Evolutionary conservation across 163 green algal genomes (phyloP).

Genomic region (Scenedesmus sp.): DNA sequence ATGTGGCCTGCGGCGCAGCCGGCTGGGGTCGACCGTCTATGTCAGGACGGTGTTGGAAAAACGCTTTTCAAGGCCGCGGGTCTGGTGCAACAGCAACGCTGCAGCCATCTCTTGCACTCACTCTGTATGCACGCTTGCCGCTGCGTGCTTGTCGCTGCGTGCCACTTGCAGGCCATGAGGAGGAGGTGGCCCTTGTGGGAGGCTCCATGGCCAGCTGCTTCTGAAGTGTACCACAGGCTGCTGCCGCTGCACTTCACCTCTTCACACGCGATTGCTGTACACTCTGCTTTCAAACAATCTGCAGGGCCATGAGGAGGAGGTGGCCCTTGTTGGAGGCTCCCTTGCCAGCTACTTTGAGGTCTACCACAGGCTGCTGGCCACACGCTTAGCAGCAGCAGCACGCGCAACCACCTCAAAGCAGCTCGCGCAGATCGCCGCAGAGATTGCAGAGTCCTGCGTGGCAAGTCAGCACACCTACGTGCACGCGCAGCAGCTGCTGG

Average conservation of each 20-base stretch:
- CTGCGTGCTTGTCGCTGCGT: too few relatives aligned
- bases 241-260: neutral
- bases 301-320: slow-evolving; percentile 77
- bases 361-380: slow-evolving; percentile 82
- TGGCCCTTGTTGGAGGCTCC: slow-evolving; percentile 74
- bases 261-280: neutral
- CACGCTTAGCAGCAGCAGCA: slow-evolving; percentile 61
- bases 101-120: too few relatives aligned
- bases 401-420: slow-evolving; percentile 20
- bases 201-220: slow-evolving; percentile 79
- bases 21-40: too few relatives aligned
- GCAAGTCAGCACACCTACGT: slow-evolving; percentile 80
- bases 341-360: slow-evolving; percentile 87
- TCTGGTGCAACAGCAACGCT: too few relatives aligned
- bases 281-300: neutral
- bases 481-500: slow-evolving; percentile 69
- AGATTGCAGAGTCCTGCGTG: slow-evolving; percentile 73
- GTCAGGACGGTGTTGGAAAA: too few relatives aligned
- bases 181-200: slow-evolving; percentile 77
- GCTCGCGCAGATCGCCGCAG: slow-evolving; percentile 54
- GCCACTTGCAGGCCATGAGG: slow-evolving; percentile 60
- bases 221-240: slow-evolving; percentile 76
- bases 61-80: too few relatives aligned
- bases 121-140: too few relatives aligned
- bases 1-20: too few relatives aligned